Evolutionary conservation across 192 early-diverging fungal species (phyloP).

Genomic region (Coemansia sp.): DNA sequence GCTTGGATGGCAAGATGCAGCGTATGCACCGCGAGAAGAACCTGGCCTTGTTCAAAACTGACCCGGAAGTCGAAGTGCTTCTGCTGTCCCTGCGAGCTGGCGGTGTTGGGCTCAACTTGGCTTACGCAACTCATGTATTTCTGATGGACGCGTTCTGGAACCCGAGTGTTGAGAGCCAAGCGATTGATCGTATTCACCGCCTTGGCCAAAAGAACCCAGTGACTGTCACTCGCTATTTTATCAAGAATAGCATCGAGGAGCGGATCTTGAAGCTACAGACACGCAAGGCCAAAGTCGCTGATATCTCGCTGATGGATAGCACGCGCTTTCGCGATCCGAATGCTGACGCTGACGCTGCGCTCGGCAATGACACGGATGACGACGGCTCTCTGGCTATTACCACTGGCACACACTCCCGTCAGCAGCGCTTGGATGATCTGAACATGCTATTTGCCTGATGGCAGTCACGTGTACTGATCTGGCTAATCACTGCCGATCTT

Average conservation of each 20-base stretch:
- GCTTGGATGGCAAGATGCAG: constrained; percentile 79
- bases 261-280: constrained; percentile 79
- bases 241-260: constrained; percentile 78
- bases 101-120: constrained; percentile 73
- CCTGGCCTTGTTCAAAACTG: constrained; percentile 62
- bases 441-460: constrained; percentile 32
- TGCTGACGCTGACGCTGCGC: neutral
- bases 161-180: constrained; percentile 73
- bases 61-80: constrained; percentile 60
- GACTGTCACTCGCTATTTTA: constrained; percentile 65
- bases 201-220: constrained; percentile 70
- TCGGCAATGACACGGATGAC: constrained; percentile 15
- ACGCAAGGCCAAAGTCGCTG: constrained; percentile 64
- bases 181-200: constrained; percentile 79
- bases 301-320: constrained; percentile 54
- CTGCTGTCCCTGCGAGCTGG: constrained; percentile 70
- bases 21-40: constrained; percentile 61
- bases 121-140: constrained; percentile 68
- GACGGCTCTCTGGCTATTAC: constrained; percentile 27
- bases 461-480: neutral
- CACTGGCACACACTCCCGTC: constrained; percentile 43
- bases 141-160: constrained; percentile 82
- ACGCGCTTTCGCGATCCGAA: constrained; percentile 15
- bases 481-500: neutral
- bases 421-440: constrained; percentile 53